These are phyloP conservation scores for Hawksworthiomyces lignivorus DNA, from an alignment of 2,329 filamentous ascomycete genomes.

Conservation along the genomic window DNA sequence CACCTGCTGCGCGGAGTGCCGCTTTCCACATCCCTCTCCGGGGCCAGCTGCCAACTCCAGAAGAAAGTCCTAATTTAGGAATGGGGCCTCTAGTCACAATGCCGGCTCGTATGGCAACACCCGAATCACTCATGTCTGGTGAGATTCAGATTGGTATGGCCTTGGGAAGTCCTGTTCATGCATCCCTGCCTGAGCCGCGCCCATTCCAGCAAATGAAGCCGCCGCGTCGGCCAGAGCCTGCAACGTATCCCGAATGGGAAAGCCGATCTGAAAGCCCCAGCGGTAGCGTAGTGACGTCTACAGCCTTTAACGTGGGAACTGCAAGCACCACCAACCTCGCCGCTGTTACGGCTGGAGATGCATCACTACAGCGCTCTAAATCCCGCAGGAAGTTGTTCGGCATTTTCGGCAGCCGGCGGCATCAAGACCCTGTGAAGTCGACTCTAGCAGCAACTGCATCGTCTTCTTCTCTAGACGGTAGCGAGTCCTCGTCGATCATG, in stretches of 20 bases:
- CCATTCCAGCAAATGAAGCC: conserved; percentile 1
- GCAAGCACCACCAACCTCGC: not conserved
- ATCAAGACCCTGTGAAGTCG: conserved; percentile 19
- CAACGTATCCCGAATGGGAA: conserved; percentile 1
- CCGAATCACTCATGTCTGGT: conserved; percentile 34
- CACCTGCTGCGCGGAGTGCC: conserved; percentile 16
- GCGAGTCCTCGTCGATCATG: conserved; percentile 14
- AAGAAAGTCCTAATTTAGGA: conserved; percentile 28
- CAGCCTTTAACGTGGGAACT: not conserved
- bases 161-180: conserved; percentile 58
- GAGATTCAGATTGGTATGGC: conserved; percentile 62
- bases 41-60: conserved; percentile 35
- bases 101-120: conserved; percentile 32
- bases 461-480: conserved; percentile 11
- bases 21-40: conserved; percentile 34
- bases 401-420: conserved; percentile 39
- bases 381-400: conserved; percentile 54
- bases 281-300: too few relatives aligned
- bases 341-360: not conserved
- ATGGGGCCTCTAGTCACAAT: conserved; percentile 22
- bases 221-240: conserved; percentile 12
- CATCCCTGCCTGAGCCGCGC: conserved; percentile 20
- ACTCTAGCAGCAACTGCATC: not conserved
- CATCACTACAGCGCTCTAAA: conserved; percentile 34
- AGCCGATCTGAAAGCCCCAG: not conserved